A percentile compares a stretch with the other conserved stretches of the same genome.
phyloP scores from a whole-genome alignment of 169 alveolate species.

The Cryptosporidium sp. region DNA sequence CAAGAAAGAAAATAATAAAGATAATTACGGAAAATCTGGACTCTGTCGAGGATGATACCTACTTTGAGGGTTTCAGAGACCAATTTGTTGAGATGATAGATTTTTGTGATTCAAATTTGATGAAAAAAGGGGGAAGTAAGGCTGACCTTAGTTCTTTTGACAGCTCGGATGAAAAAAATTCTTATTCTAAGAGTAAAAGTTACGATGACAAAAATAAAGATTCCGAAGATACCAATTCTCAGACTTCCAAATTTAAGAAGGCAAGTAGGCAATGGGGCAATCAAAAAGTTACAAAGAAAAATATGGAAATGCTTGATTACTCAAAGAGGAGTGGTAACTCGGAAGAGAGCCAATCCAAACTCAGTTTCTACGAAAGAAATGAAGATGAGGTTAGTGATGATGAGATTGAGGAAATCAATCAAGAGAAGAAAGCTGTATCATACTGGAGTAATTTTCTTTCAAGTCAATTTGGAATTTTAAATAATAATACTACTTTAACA shows the following conservation, averaged over 20 bases:
- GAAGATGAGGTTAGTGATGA: constrained; percentile 80
- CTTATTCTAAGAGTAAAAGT: neutral
- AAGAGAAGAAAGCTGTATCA: constrained; percentile 80
- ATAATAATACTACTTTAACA: constrained; percentile 88
- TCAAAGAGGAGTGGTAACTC: constrained; percentile 57
- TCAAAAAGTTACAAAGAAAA: constrained; percentile 74
- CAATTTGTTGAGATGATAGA: constrained; percentile 38
- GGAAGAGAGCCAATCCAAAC: constrained; percentile 26
- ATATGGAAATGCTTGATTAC: constrained; percentile 72
- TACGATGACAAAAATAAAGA: neutral
- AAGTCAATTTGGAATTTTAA: constrained; percentile 83
- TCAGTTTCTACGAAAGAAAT: constrained; percentile 45
- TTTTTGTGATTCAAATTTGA: constrained; percentile 45
- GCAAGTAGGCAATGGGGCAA: constrained; percentile 63
- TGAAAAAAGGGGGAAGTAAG: constrained; percentile 31
- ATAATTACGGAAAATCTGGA: constrained; percentile 39
- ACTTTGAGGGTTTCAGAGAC: neutral
- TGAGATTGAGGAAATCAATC: constrained; percentile 78
- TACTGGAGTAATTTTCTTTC: constrained; percentile 87
- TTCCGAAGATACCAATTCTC: constrained; percentile 1
- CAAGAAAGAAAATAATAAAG: constrained; percentile 8
- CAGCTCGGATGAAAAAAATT: constrained; percentile 2
- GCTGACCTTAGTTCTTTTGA: neutral
- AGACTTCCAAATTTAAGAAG: constrained; percentile 24
- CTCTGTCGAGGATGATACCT: constrained; percentile 21